Percentiles rank a stretch among this genome's conserved stretches.
These are phyloP conservation scores for Colletotrichum trifolii DNA, from an alignment of 2,329 filamentous ascomycete genomes.

Conservation along the genomic window DNA sequence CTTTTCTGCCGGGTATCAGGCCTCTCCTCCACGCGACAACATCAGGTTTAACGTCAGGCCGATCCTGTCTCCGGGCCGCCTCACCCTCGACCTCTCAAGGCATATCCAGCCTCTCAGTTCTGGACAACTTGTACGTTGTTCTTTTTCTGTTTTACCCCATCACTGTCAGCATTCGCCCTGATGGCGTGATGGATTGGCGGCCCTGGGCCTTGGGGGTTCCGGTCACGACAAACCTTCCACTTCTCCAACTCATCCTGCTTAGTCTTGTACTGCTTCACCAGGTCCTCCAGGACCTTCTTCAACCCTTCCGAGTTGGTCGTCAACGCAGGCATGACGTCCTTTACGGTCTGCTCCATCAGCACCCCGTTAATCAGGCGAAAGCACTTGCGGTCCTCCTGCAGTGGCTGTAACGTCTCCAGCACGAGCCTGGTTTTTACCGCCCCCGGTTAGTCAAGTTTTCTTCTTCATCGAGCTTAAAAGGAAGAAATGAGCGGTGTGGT, in stretches of 20 bases:
- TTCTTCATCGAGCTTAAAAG: neutral
- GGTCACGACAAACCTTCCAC: slow-evolving; percentile 82
- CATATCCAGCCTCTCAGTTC: slow-evolving; percentile 60
- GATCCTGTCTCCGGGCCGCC: neutral
- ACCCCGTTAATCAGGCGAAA: slow-evolving; percentile 99
- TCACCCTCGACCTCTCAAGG: neutral
- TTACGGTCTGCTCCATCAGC: slow-evolving; percentile 90
- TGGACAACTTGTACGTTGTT: slow-evolving; percentile 90
- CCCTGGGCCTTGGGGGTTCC: neutral
- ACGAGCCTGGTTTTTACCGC: slow-evolving; percentile 74
- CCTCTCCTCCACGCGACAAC: neutral
- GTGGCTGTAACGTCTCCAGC: slow-evolving; percentile 87
- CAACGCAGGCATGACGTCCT: slow-evolving; percentile 90
- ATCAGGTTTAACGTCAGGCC: neutral
- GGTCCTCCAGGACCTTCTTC: slow-evolving; percentile 92
- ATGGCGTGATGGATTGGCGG: slow-evolving; percentile 4
- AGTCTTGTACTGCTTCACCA: slow-evolving; percentile 95
- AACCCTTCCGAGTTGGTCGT: slow-evolving; percentile 94
- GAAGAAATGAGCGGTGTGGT: slow-evolving; percentile 25
- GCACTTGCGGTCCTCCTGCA: slow-evolving; percentile 89
- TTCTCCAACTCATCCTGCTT: slow-evolving; percentile 96
- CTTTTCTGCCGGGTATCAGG: too few species aligned
- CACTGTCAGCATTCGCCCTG: slow-evolving; percentile 4
- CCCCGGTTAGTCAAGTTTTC: slow-evolving; percentile 5
- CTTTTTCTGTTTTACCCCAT: slow-evolving; percentile 74